A percentile compares a stretch with the other conserved stretches of the same genome.
These are phyloP conservation scores for Agapanthus africanus DNA, from an alignment of 106 monocot genomes.

Conservation along the genomic window DNA sequence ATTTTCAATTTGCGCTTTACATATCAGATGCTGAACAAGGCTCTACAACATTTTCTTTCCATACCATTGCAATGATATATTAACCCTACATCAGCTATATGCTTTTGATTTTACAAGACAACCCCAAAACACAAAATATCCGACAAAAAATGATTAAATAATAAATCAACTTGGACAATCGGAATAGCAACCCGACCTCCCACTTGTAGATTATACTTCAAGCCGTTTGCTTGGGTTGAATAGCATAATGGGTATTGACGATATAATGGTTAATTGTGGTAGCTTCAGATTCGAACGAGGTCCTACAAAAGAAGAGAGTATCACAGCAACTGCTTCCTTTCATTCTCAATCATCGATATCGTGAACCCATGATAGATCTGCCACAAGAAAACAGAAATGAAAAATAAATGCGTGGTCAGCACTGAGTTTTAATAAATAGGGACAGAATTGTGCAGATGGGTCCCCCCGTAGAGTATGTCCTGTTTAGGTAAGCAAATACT, in stretches of 20 bases:
- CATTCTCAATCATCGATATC: constrained; percentile 30
- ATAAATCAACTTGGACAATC: background rate
- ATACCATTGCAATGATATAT: background rate
- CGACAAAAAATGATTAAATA: background rate
- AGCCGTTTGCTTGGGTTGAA: background rate
- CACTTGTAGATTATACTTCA: too few relatives aligned
- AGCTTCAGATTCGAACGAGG: background rate
- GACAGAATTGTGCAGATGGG: background rate
- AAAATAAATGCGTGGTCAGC: background rate
- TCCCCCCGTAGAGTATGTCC: background rate
- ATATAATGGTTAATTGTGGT: background rate
- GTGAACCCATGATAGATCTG: constrained; percentile 38
- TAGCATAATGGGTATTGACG: background rate
- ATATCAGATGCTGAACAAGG: background rate
- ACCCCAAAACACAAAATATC: constrained; percentile 6
- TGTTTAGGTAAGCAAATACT: too few relatives aligned
- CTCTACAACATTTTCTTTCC: constrained; percentile 2
- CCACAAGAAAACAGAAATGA: background rate
- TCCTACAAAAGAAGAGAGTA: background rate
- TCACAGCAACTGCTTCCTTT: background rate
- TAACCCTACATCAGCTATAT: constrained; percentile 6
- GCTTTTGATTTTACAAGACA: constrained; percentile 16
- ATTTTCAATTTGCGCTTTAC: background rate
- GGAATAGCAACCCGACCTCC: background rate
- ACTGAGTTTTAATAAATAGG: background rate